Base-by-base conservation (phyloP, 2,329 filamentous ascomycete species). In the Stylonectria norvegica region DNA sequence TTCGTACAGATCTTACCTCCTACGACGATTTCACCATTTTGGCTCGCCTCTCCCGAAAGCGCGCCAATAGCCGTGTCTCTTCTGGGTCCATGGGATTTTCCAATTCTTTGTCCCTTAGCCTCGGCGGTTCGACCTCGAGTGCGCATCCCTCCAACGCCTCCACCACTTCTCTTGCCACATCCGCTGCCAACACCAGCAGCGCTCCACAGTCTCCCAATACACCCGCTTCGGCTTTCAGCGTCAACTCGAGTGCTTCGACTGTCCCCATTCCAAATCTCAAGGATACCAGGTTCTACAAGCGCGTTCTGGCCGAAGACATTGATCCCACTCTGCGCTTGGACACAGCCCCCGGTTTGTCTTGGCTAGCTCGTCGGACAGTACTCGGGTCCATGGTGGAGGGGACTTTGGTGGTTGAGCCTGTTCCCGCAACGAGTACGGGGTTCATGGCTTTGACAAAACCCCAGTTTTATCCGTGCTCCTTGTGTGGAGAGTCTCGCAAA, bases 281-380 rank as follows among this genome's bases (percentile, higher is more conserved):
- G 59, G 93, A 97, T 41, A 88, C 86, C 19, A 88, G 86, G 50
- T 98, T 97, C 60, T 98, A 91, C 70, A 97, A 97, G 69, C 83
- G 93, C 33, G 83, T 83, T 5, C 66, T 97, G 18, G 76, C 80
- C 15, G 93, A 98, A 63, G 93, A 98, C 58, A 88, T 98, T 41
- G 93, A 98, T 60, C 93, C 93, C 1, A 95, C 93, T 0, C 70
- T 98, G 8, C 83, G 93, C 29, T 77, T 98, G 4, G 93, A 98
- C 62, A 77, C 81, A 3, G 90, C 93, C 0, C 93, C 93, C 0
- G 88, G 90, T 0, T 78, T 98, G 19, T 96, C 89, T 1, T 98
- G 93, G 89, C 76, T 98, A 33, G 89, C 88, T 34, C 85, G 91
- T 32, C 83, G 93, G 42, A 86, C 85, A 5, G 89, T 97, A 5